Conservation (phyloP, 768 basidiomycete genomes). For the Trametes maxima region DNA sequence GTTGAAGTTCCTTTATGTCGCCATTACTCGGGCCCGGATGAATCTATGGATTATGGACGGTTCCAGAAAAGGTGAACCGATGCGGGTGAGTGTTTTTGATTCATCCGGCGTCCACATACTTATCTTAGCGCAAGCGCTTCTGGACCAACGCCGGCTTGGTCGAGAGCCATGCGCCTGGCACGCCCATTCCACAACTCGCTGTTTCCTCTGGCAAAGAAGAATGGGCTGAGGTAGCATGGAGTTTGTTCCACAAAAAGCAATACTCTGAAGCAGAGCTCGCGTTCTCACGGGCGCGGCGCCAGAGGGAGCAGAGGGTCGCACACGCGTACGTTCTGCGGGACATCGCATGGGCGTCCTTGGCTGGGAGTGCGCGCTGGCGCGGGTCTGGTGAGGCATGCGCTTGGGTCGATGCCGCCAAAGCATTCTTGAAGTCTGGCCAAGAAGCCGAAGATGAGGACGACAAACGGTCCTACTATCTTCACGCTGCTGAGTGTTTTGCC, state of each 20-base stretch:
- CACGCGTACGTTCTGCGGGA: slow-evolving; percentile 7
- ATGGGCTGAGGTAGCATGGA: slow-evolving; percentile 37
- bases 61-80: slow-evolving; percentile 57
- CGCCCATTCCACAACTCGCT: slow-evolving; percentile 47
- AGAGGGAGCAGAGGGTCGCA: not conserved
- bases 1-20: slow-evolving; percentile 73
- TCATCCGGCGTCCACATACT: not conserved
- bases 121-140: slow-evolving; percentile 41
- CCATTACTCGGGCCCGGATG: slow-evolving; percentile 69
- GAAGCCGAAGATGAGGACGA: slow-evolving; percentile 65
- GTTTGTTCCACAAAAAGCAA: not conserved
- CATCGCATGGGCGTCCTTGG: not conserved
- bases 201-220: slow-evolving; percentile 41
- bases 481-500: slow-evolving; percentile 30
- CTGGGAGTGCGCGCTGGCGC: no score
- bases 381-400: not conserved
- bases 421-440: slow-evolving; percentile 69
- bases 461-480: slow-evolving; percentile 22
- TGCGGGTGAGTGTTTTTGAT: slow-evolving; percentile 49
- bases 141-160: slow-evolving; percentile 45
- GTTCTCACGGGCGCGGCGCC: not conserved
- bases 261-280: slow-evolving; percentile 1
- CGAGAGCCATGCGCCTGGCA: slow-evolving; percentile 44
- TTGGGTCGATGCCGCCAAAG: slow-evolving; percentile 62
- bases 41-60: slow-evolving; percentile 59